Conservation (phyloP, 345 rosid genomes). For the Salix dunnii region DNA sequence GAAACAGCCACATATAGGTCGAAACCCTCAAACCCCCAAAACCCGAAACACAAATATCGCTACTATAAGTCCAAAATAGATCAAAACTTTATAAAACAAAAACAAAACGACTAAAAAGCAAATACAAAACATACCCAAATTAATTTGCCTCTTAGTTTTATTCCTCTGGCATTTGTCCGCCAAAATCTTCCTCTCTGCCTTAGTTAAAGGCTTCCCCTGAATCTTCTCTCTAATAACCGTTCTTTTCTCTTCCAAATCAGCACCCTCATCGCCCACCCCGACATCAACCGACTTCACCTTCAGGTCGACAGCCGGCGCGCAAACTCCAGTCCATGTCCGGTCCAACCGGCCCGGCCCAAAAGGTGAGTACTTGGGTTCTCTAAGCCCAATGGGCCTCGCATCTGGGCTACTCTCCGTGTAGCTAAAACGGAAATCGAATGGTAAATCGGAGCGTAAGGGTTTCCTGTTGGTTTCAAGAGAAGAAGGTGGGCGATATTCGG, state of each 20-base stretch:
- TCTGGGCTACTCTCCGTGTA: constrained; percentile 72
- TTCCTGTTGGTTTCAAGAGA: constrained; percentile 58
- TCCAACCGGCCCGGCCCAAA: constrained; percentile 77
- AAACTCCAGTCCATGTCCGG: constrained; percentile 87
- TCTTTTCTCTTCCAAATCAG: constrained; percentile 76
- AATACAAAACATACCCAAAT: constrained; percentile 44
- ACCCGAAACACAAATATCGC: background rate
- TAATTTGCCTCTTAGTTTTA: constrained; percentile 65
- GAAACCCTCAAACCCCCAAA: background rate
- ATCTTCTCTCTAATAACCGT: constrained; percentile 47
- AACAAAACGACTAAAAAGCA: background rate
- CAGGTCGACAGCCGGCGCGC: constrained; percentile 72
- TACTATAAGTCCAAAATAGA: background rate
- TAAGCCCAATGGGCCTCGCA: constrained; percentile 78
- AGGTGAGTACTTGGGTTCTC: constrained; percentile 95
- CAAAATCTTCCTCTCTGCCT: constrained; percentile 75
- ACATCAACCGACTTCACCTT: constrained; percentile 62
- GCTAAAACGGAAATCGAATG: constrained; percentile 83
- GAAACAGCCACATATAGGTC: too few species aligned
- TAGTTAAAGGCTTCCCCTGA: constrained; percentile 61
- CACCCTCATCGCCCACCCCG: constrained; percentile 43
- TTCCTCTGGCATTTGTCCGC: constrained; percentile 65
- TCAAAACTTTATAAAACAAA: background rate
- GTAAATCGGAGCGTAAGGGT: constrained; percentile 51
- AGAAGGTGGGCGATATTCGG: constrained; percentile 79